Conservation (phyloP, 768 basidiomycete genomes). For the Paxillus rubicundulus region DNA sequence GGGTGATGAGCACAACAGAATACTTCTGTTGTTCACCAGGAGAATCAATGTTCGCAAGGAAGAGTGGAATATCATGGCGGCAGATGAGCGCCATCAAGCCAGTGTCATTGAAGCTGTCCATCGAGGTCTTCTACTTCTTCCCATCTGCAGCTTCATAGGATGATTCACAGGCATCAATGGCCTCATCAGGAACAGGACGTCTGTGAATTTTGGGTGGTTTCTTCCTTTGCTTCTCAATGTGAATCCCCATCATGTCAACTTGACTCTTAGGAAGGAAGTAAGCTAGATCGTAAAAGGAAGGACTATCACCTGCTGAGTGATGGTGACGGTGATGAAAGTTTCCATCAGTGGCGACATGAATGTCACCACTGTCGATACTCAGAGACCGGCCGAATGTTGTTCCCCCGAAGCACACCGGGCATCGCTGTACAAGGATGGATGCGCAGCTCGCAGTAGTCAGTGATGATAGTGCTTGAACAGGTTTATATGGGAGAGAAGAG, state of each 20-base stretch:
- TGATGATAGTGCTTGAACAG: background rate
- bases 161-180: too few species aligned
- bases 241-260: slow-evolving; percentile 32
- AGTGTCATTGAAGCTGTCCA: too few species aligned
- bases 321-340: slow-evolving; percentile 40
- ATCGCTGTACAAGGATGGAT: slow-evolving; percentile 15
- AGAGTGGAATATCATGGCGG: too few species aligned
- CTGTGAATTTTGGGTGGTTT: too few species aligned
- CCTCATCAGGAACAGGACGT: too few species aligned
- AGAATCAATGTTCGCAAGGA: too few species aligned
- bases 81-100: too few species aligned
- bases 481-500: background rate
- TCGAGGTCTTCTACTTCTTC: too few species aligned
- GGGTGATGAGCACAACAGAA: too few species aligned
- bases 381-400: slow-evolving; percentile 5
- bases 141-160: too few species aligned
- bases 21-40: too few species aligned
- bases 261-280: slow-evolving; percentile 33
- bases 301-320: slow-evolving; percentile 28
- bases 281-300: slow-evolving; percentile 28
- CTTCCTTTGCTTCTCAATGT: slow-evolving; percentile 16
- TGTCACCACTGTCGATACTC: slow-evolving; percentile 26
- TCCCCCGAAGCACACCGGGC: slow-evolving; percentile 31
- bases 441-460: background rate
- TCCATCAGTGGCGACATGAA: slow-evolving; percentile 37